A percentile compares a stretch with the other conserved stretches of the same genome.
phyloP scores from a whole-genome alignment of 2,329 filamentous ascomycete genomes.

The Anthostomella pinea region DNA sequence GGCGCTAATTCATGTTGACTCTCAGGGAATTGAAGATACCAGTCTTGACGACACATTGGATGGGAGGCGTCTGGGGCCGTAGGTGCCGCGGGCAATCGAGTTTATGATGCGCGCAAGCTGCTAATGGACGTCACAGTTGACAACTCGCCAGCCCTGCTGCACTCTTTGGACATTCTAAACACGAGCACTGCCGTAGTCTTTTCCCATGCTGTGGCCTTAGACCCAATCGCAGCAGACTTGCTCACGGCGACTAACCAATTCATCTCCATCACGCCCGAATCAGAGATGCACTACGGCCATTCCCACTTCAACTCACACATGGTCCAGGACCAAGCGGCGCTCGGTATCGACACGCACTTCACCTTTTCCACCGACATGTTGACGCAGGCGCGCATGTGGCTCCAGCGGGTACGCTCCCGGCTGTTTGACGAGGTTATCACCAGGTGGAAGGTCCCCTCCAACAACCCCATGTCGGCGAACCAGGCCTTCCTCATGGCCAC shows the following conservation, averaged over 20 bases:
- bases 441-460: constrained; percentile 40
- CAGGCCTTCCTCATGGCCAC: constrained; percentile 57
- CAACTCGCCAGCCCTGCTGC: constrained; percentile 40
- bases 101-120: too few relatives aligned
- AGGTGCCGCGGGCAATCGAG: constrained; percentile 21
- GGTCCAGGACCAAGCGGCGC: constrained; percentile 48
- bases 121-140: constrained; percentile 10
- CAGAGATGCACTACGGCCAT: constrained; percentile 58
- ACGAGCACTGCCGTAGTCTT: constrained; percentile 48
- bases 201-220: constrained; percentile 48
- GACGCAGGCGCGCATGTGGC: constrained; percentile 53
- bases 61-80: constrained; percentile 39
- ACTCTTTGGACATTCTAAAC: constrained; percentile 39
- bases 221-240: constrained; percentile 36
- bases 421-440: constrained; percentile 39
- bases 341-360: constrained; percentile 55
- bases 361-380: constrained; percentile 50
- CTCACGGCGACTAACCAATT: constrained; percentile 50
- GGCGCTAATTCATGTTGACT: too few relatives aligned
- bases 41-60: constrained; percentile 44
- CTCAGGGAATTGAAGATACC: constrained; percentile 37
- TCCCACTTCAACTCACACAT: constrained; percentile 41
- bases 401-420: constrained; percentile 42
- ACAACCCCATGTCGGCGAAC: constrained; percentile 49
- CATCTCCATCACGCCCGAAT: constrained; percentile 57